Base-by-base conservation (phyloP, 2,329 filamentous ascomycete genomes). In the Mycosphaerella sp. region DNA sequence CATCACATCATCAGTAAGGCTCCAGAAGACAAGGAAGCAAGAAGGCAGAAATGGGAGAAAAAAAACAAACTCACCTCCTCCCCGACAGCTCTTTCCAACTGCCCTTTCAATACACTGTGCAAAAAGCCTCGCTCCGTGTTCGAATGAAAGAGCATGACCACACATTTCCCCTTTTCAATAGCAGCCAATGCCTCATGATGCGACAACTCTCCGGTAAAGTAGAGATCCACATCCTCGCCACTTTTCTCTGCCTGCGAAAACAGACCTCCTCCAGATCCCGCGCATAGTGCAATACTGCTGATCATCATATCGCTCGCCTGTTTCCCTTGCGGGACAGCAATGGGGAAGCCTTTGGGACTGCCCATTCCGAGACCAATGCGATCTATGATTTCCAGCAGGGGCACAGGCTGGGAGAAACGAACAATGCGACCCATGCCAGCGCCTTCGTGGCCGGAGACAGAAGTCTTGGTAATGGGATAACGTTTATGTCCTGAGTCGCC, bases 161-260 rank as follows among this genome's bases (percentile, higher is more conserved):
- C 87, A 49, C 82, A 85, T 57, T 84, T 84, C 1, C 90, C 90
- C 52, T 84, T 80, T 73, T 96, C 90, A 25, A 87, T 88, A 1
- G 89, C 88, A 35, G 86, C 81, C 52, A 98, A 78, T 2, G 91
- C 89, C 57, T 93, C 89, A 67, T 98, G 93, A 67, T 98, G 93
- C 63, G 82, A 87, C 75, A 97, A 80, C 73, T 98, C 93, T 1
- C 93, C 93, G 0, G 89, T 97, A 61, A 98, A 87, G 3, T 94
- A 71, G 35, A 97, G 69, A 64, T 96, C 89, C 0, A 89, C 88
- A 37, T 76, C 71, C 52, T 68, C 63, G 17, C 64, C 65, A 17
- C 61, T 61, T 47, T 64, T 64, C 52, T 67, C 64, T 2, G 83
- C 74, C 36, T 78, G 77, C 56, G 82, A 81, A 52, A 96, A 79